A percentile compares a stretch with the other conserved stretches of the same genome.
phyloP scores from a whole-genome alignment of 345 rosid genomes.

The Combretum micranthum region DNA sequence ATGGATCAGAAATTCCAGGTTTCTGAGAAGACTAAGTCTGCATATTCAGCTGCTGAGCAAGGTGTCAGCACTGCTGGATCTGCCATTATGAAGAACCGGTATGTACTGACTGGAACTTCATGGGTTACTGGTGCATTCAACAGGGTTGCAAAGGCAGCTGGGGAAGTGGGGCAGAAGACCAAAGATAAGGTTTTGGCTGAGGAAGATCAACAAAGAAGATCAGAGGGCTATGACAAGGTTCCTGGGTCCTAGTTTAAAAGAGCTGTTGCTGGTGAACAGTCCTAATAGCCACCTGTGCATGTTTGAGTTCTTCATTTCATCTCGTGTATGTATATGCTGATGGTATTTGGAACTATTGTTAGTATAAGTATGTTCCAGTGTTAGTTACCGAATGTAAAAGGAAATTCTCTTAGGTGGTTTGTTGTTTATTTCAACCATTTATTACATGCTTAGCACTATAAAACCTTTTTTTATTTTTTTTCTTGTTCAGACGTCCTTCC shows the following conservation, averaged over 20 bases:
- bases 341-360: neutral
- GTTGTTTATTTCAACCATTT: too few species aligned
- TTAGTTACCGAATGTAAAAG: too few species aligned
- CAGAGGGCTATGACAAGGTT: constrained; percentile 40
- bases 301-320: constrained; percentile 45
- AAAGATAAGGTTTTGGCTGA: constrained; percentile 71
- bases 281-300: constrained; percentile 36
- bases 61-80: constrained; percentile 74
- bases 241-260: constrained; percentile 1
- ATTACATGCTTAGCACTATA: too few species aligned
- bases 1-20: constrained; percentile 91
- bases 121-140: constrained; percentile 85
- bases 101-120: constrained; percentile 62
- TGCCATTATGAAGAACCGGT: constrained; percentile 79
- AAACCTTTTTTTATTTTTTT: too few species aligned
- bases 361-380: too few species aligned
- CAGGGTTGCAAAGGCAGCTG: constrained; percentile 80
- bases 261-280: constrained; percentile 9
- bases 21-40: constrained; percentile 81
- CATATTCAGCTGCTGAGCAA: constrained; percentile 78
- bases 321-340: neutral
- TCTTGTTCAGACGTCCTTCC: too few species aligned
- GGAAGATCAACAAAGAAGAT: constrained; percentile 27
- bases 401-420: too few species aligned
- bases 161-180: constrained; percentile 79